Evolutionary conservation across 1,139 yeast species (phyloP), one percentile per base, ranked within the genome.

Genomic region (Hyphopichia fennica): DNA sequence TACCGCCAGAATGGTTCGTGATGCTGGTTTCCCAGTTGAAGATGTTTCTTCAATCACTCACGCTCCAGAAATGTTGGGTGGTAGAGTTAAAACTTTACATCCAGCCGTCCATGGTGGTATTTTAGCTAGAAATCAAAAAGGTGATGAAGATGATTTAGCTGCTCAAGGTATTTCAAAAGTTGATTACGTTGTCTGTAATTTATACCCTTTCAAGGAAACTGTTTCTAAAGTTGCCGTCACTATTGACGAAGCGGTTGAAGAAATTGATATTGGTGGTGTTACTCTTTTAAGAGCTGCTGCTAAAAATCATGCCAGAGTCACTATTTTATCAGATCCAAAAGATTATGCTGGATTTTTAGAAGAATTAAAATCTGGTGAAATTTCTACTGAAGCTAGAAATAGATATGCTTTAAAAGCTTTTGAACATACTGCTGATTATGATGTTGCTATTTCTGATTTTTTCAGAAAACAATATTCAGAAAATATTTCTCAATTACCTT

Each of bases 51-150:
- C 95, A 47, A 89, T 93, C 63, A 93, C 99, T 39, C 96, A 90
- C 62, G 98, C 98, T 30, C 99, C 99, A 42, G 99, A 93, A 70
- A 93, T 93, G 96, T 79, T 93, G 55, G 96, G 97, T 45, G 99
- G 99, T 49, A 82, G 99, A 72, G 99, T 93, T 57, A 93, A 93
- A 77, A 93, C 99, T 46, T 78, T 93, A 58, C 99, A 93, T 66
- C 99, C 99, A 34, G 98, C 98, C 37, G 96, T 93, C 47, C 99
- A 93, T 65, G 99, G 96, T 54, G 99, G 98, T 75, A 93, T 93
- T 57, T 79, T 93, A 55, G 98, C 99, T 42, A 83, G 98, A 73
- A 81, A 93, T 71, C 77, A 87, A 62, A 95, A 87, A 57, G 77
- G 87, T 49, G 99, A 93, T 67, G 96, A 90, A 67, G 71, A 80